These are phyloP conservation scores for Zoysia pacifica DNA, from an alignment of 176 grass and related monocot species.

Conservation along the genomic window DNA sequence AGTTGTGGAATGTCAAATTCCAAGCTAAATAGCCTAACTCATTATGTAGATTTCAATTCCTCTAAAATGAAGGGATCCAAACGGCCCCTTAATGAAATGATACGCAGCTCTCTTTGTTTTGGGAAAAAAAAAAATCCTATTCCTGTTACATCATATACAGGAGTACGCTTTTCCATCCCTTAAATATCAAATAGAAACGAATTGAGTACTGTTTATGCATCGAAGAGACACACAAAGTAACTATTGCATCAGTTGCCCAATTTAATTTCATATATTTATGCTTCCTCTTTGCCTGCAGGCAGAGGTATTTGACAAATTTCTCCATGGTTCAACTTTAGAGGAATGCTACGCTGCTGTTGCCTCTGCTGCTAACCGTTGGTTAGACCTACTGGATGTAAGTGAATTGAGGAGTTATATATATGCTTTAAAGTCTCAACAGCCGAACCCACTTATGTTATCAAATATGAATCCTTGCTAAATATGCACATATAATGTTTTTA, in stretches of 20 bases:
- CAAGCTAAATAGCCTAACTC: too few relatives aligned
- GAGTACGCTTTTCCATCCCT: not conserved
- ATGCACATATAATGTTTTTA: constrained; percentile 26
- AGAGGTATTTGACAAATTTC: constrained; percentile 98
- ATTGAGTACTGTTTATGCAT: constrained; percentile 3
- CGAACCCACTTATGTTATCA: constrained; percentile 9
- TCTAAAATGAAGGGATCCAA: too few relatives aligned
- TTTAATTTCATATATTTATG: constrained; percentile 39
- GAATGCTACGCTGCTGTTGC: constrained; percentile 98
- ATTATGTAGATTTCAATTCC: too few relatives aligned
- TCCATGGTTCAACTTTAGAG: constrained; percentile 91
- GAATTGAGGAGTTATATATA: constrained; percentile 27
- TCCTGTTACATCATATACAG: not conserved
- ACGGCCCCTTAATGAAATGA: too few relatives aligned
- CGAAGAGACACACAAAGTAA: constrained; percentile 8
- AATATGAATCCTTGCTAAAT: constrained; percentile 33
- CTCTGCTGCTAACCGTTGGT: constrained; percentile 91
- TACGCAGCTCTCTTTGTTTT: too few relatives aligned
- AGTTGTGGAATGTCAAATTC: too few relatives aligned
- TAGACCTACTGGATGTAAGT: constrained; percentile 95
- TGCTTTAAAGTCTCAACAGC: constrained; percentile 1
- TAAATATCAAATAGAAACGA: not conserved
- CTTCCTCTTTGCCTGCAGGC: constrained; percentile 56
- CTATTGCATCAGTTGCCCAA: not conserved
- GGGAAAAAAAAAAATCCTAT: too few relatives aligned